These are phyloP conservation scores for Ogataea thermomethanolica DNA, from an alignment of 805 yeast species.

Conservation along the genomic window DNA sequence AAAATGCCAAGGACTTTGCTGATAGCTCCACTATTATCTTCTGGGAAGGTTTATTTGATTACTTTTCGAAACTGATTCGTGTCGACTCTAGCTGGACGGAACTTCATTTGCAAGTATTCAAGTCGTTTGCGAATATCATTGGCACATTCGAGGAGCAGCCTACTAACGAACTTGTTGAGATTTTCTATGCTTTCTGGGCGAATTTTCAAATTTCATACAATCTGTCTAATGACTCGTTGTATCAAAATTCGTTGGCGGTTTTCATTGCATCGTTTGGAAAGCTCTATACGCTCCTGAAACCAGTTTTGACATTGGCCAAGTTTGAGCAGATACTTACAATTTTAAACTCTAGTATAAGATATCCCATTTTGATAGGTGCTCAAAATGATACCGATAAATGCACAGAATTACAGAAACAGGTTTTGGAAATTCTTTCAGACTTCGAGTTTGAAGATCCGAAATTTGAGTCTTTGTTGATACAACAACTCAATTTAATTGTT, in stretches of 20 bases:
- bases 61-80: conserved; percentile 40
- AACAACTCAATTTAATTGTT: conserved; percentile 51
- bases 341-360: conserved; percentile 63
- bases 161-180: conserved; percentile 34
- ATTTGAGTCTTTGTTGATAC: conserved; percentile 44
- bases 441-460: conserved; percentile 30
- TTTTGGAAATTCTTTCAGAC: conserved; percentile 45
- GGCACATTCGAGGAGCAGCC: conserved; percentile 25
- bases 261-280: conserved; percentile 51
- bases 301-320: conserved; percentile 32
- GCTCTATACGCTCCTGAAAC: conserved; percentile 38
- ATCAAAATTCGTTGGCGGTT: conserved; percentile 59
- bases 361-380: conserved; percentile 65
- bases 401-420: conserved; percentile 60
- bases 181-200: conserved; percentile 51
- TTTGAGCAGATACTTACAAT: conserved; percentile 53
- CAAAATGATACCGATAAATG: conserved; percentile 52
- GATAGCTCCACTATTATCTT: conserved; percentile 25
- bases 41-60: conserved; percentile 59
- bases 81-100: conserved; percentile 43
- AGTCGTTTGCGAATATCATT: conserved; percentile 48
- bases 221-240: conserved; percentile 35
- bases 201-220: conserved; percentile 43
- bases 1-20: conserved; percentile 42
- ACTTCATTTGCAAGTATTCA: conserved; percentile 53